phyloP scores from a whole-genome alignment of 2,329 filamentous ascomycete genomes.

The Scedosporium dehoogii region DNA sequence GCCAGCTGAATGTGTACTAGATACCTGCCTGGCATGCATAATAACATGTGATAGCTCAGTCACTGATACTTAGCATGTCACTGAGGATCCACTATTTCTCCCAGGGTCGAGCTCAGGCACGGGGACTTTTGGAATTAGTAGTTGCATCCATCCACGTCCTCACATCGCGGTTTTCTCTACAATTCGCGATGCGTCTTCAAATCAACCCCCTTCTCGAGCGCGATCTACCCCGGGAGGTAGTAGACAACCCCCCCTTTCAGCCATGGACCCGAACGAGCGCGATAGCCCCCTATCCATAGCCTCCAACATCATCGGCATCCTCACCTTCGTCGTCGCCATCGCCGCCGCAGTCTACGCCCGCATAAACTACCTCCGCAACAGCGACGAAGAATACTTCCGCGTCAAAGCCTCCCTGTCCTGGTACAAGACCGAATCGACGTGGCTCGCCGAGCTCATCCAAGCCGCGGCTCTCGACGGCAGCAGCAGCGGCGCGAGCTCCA shows the following conservation, averaged over 20 bases:
- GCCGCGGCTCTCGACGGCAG: slow-evolving; percentile 11
- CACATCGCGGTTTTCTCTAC: no score
- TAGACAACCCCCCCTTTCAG: not conserved
- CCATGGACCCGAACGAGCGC: not conserved
- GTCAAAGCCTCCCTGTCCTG: slow-evolving; percentile 35
- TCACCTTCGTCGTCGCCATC: slow-evolving; percentile 37
- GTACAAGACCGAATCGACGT: slow-evolving; percentile 39
- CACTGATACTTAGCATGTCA: not conserved
- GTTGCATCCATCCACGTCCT: no score
- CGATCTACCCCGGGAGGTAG: no score
- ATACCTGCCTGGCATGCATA: not conserved
- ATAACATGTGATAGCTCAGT: not conserved
- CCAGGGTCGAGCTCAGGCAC: no score
- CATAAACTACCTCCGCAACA: slow-evolving; percentile 33
- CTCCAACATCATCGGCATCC: slow-evolving; percentile 32
- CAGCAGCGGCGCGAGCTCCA: not conserved
- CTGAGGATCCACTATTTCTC: no score
- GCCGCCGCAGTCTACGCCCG: slow-evolving; percentile 31
- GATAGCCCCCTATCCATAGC: slow-evolving; percentile 36
- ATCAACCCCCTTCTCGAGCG: not conserved
- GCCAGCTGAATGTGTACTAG: not conserved
- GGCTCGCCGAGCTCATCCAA: slow-evolving; percentile 30
- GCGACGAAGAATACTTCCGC: slow-evolving; percentile 35
- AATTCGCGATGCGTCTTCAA: not conserved
- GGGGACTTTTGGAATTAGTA: no score